Conservation (phyloP, 208 protist genomes). For the Trypanosomatidae sp. region DNA sequence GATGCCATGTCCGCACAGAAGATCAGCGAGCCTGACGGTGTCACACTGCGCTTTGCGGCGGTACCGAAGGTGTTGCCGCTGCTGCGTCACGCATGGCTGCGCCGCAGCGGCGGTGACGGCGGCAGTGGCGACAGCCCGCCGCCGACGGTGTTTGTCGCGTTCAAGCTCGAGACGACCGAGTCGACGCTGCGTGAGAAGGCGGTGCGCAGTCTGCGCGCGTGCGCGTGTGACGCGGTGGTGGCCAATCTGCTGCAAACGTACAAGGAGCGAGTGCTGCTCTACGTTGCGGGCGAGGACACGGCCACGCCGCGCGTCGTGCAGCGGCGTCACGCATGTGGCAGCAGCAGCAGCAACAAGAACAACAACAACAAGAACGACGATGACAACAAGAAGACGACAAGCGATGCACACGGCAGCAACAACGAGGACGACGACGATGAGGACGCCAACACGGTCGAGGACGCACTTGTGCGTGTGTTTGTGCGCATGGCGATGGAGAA, state of each 20-base stretch:
- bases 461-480: too few relatives aligned
- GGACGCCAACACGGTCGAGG: too few relatives aligned
- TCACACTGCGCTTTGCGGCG: slow-evolving; percentile 40
- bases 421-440: too few relatives aligned
- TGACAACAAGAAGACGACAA: too few relatives aligned
- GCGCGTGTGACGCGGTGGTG: slow-evolving; percentile 61
- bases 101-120: slow-evolving; percentile 6
- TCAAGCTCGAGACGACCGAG: slow-evolving; percentile 76
- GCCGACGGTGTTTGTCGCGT: slow-evolving; percentile 21
- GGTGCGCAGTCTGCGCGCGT: slow-evolving; percentile 40
- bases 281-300: slow-evolving; percentile 9
- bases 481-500: too few relatives aligned
- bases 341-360: too few relatives aligned
- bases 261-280: slow-evolving; percentile 59
- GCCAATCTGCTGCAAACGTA: slow-evolving; percentile 79
- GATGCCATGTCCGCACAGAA: slow-evolving; percentile 35
- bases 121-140: neutral
- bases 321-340: too few relatives aligned
- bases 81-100: slow-evolving; percentile 38
- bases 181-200: slow-evolving; percentile 54
- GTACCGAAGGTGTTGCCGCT: slow-evolving; percentile 62
- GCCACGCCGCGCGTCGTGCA: too few relatives aligned
- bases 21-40: slow-evolving; percentile 61
- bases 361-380: too few relatives aligned
- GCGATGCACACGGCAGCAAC: too few relatives aligned